Evolutionary conservation across 345 rosid genomes (phyloP), one percentile per base, ranked within the genome.

Genomic region (Jatropha curcas): DNA sequence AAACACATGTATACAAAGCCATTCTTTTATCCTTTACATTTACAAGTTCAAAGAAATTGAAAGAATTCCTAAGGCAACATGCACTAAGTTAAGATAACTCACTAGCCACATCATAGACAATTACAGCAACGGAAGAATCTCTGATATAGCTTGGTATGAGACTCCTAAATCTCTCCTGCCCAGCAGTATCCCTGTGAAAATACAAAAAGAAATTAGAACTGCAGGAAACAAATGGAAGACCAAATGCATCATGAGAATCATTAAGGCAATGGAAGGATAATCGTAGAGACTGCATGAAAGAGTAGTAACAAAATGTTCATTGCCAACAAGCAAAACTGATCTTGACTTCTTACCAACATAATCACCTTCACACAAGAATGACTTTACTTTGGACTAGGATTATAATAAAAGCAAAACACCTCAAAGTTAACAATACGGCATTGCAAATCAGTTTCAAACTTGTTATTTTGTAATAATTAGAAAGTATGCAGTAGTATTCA

Each of bases 131-230:
- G 58, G 98, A 94, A 69, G 98, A 94, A 80, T 91, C 98, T 82
- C 97, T 82, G 56, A 91, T 94, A 72, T 94, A 94, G 79, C 98
- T 94, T 14, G 98, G 98, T 70, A 93, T 93, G 34, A 91, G 90
- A 85, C 98, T 93, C 77, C 98, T 78, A 65, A 94, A 94, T 65
- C 98, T 90, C 89, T 94, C 98, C 73, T 94, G 96, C 48, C 98
- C 98, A 0, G 98, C 98, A 61, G 98, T 94, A 77, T 94, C 98
- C 98, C 97, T 93, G 80, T 50, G 56, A 64, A 52, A 53, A 73
- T 45, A 78, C 17, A 65, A 71, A 5, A 68, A 35, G 48, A 64
- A 48, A 24, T 34, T 35, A 22, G 45, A 35, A 28, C 17, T 31
- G 35, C 61, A 76, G 27, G 1, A 50, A 75, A 62, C 65, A 25